phyloP scores from a whole-genome alignment of 495 filamentous ascomycete species.

The Lasiosphaeria hispida region DNA sequence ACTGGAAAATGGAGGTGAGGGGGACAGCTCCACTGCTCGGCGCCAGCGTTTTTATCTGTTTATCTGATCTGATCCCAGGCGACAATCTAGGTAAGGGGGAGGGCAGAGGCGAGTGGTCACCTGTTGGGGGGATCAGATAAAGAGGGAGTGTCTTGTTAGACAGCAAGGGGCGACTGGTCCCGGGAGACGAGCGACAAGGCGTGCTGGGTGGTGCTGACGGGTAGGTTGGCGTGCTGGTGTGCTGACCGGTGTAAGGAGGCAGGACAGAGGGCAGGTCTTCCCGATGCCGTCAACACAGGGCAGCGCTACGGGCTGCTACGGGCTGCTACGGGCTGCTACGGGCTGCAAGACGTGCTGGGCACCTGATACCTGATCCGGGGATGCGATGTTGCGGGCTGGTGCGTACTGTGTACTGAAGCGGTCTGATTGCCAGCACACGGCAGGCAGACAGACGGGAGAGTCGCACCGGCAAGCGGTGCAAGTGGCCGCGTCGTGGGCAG shows the following conservation, averaged over 20 bases:
- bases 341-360: not conserved
- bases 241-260: not conserved
- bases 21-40: not conserved
- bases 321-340: not conserved
- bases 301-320: no score
- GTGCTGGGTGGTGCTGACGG: not conserved
- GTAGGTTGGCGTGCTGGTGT: not conserved
- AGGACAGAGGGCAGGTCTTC: not conserved
- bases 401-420: not conserved
- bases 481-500: not conserved
- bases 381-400: not conserved
- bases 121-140: not conserved
- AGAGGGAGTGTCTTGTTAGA: not conserved
- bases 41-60: not conserved
- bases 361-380: no score
- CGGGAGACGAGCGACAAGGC: no score
- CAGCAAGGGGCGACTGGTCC: no score
- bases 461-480: no score
- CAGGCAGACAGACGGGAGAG: not conserved
- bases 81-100: not conserved
- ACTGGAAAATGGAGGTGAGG: not conserved
- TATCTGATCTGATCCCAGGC: slow-evolving; percentile 1
- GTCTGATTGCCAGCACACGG: slow-evolving; percentile 2
- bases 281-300: no score
- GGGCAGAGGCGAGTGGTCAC: not conserved